Base-by-base conservation (phyloP, 1,284 basidiomycete genomes). In the Austropuccinia psidii region DNA sequence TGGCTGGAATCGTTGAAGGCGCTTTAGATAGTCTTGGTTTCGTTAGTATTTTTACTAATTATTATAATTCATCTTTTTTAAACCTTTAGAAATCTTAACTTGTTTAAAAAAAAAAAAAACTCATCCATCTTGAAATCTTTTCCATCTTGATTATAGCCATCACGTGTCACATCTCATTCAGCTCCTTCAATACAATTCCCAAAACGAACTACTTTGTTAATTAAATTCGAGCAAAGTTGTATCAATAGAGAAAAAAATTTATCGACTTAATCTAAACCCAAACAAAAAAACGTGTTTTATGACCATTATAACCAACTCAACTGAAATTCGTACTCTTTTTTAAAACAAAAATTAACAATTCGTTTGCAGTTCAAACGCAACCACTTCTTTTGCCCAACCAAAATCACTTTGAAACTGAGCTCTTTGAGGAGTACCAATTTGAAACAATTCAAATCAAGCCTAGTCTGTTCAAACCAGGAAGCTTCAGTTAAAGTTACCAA, bases 1-100 rank as follows among this genome's bases (percentile, higher is more conserved):
- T 93, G 0, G 95, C 95, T 5, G 95, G 96, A 0, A 89, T 98
- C 72, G 93, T 99, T 4, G 96, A 99, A 82, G 95, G 93, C 7
- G 92, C 97, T 3, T 84, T 98, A 74, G 95, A 99, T 80, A 94
- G 93, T 0, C 84, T 97, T 24, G 91, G 93, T 70, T 93, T 98
- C 77, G 94, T 97, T 79, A 81, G 93, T 88, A 21, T n/a, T n/a
- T 9, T 1, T 54, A 8, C 35, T 35, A n/a, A 39, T 54, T 54
- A 31, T n/a, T 31, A 33, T 67, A 11, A 50, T 31, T n/a, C 33
- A 31, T 31, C 66, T 29, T 15, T 27, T n/a, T 50, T 58, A 27
- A 8, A 39, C 17, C 41, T 58, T 27, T n/a, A 39, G 15, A 31
- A 39, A 33, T 1, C 17, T 24, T 21, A 21, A 65, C 61, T 52